phyloP scores from a whole-genome alignment of 1,284 basidiomycete species.

The Ganoderma multipileum region DNA sequence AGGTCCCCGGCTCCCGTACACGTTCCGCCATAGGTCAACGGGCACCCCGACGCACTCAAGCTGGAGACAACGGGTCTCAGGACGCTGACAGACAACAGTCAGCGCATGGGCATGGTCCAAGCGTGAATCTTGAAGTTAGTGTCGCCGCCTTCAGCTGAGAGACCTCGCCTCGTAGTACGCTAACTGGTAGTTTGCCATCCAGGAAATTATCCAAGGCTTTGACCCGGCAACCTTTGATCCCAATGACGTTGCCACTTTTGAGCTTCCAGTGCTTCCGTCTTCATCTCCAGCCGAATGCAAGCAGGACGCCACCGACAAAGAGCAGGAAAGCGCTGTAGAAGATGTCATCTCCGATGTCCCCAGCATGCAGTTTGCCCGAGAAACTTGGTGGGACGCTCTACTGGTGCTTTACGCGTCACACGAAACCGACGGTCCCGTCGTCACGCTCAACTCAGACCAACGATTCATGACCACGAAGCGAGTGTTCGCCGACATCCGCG shows the following conservation, averaged over 20 bases:
- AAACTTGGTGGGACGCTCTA: conserved; percentile 80
- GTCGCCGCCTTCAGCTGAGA: too few species aligned
- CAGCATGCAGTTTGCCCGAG: conserved; percentile 66
- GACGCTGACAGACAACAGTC: not conserved
- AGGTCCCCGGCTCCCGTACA: conserved; percentile 31
- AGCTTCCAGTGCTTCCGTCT: not conserved
- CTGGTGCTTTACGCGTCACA: conserved; percentile 58
- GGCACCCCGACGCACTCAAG: not conserved
- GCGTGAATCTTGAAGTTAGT: not conserved
- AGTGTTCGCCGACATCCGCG: conserved; percentile 63
- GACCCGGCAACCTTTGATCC: conserved; percentile 16
- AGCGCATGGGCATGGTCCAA: not conserved
- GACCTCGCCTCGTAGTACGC: not conserved
- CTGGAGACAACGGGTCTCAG: not conserved
- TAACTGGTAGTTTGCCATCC: not conserved
- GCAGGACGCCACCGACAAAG: not conserved
- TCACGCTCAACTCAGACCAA: conserved; percentile 45
- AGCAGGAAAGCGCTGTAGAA: not conserved
- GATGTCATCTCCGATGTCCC: conserved; percentile 45
- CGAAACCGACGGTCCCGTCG: conserved; percentile 11
- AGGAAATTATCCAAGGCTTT: conserved; percentile 18
- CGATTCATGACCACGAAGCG: conserved; percentile 52
- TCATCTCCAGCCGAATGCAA: not conserved
- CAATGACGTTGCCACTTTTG: not conserved
- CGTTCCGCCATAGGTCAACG: not conserved